phyloP scores from a whole-genome alignment of 768 basidiomycete species.

The Mrakia frigida region DNA sequence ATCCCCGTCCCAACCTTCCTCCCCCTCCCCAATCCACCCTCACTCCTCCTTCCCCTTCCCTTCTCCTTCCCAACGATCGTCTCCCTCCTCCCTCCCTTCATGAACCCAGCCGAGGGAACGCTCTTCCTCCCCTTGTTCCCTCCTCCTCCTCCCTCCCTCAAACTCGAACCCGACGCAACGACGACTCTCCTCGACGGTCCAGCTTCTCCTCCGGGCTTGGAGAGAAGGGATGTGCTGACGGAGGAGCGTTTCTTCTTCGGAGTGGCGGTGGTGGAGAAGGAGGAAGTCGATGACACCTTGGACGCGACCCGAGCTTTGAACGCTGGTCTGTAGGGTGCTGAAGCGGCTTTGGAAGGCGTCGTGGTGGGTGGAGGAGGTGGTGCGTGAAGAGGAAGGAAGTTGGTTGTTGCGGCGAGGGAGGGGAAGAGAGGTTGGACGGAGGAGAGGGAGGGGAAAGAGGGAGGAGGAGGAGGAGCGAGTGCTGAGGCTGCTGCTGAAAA shows the following conservation, averaged over 20 bases:
- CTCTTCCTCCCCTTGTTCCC: not conserved
- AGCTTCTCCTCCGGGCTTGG: not conserved
- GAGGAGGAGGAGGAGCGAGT: not conserved
- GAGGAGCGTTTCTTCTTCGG: constrained; percentile 2
- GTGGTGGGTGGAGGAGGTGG: not conserved
- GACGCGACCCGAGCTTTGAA: constrained; percentile 11
- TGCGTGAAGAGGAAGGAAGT: not conserved
- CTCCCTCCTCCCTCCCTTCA: not conserved
- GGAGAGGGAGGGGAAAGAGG: not conserved
- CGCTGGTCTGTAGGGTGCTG: not conserved
- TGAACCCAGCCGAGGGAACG: not conserved
- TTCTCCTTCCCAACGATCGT: not conserved
- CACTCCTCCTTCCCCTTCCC: not conserved
- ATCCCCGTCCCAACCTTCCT: no score
- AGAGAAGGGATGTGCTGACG: not conserved
- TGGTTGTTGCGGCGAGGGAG: not conserved
- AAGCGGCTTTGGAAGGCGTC: not conserved
- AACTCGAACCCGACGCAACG: not conserved
- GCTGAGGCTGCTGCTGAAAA: not conserved
- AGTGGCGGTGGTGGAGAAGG: not conserved
- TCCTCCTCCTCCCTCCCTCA: not conserved
- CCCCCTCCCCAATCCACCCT: no score
- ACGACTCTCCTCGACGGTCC: not conserved
- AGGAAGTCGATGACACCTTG: not conserved
- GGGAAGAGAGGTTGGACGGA: constrained; percentile 9